Percentiles rank a stretch among this genome's conserved stretches.
phyloP scores from a whole-genome alignment of 768 basidiomycete species.

The Cubamyces sp. region DNA sequence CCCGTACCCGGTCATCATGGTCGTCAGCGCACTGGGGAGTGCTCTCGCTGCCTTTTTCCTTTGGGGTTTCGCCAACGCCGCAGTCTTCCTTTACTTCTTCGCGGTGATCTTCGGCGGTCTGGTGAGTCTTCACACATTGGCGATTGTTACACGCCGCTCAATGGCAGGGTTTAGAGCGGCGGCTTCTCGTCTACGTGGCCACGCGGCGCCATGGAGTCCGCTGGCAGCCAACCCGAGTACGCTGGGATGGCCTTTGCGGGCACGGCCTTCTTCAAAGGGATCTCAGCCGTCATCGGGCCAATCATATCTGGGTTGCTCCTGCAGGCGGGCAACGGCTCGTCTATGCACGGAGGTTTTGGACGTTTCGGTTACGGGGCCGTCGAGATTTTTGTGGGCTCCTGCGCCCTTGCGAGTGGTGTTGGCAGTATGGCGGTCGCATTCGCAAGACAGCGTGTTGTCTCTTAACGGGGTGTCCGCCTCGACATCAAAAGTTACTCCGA shows the following conservation, averaged over 20 bases:
- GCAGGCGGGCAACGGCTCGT: constrained; percentile 13
- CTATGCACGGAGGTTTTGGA: constrained; percentile 19
- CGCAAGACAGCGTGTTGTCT: constrained; percentile 8
- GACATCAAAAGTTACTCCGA: too few species aligned
- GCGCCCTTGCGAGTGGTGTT: constrained; percentile 21
- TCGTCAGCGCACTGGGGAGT: constrained; percentile 17
- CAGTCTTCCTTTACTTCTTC: constrained; percentile 27
- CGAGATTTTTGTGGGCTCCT: constrained; percentile 27
- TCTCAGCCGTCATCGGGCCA: constrained; percentile 25
- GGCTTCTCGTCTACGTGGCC: constrained; percentile 24
- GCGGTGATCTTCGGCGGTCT: constrained; percentile 28
- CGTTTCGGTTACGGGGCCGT: constrained; percentile 23
- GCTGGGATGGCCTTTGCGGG: constrained; percentile 19
- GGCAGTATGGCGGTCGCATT: constrained; percentile 16
- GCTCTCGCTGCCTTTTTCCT: constrained; percentile 23
- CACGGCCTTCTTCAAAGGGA: constrained; percentile 18
- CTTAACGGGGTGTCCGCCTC: neutral
- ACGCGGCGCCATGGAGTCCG: constrained; percentile 20
- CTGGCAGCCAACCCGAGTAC: constrained; percentile 20
- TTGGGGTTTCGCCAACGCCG: constrained; percentile 28
- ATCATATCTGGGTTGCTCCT: constrained; percentile 23
- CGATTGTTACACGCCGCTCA: neutral
- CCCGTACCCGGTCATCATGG: constrained; percentile 28
- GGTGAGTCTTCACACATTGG: constrained; percentile 1
- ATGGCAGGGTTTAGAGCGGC: constrained; percentile 10